Conservation (phyloP, 345 rosid genomes). For the Bruguiera parviflora region DNA sequence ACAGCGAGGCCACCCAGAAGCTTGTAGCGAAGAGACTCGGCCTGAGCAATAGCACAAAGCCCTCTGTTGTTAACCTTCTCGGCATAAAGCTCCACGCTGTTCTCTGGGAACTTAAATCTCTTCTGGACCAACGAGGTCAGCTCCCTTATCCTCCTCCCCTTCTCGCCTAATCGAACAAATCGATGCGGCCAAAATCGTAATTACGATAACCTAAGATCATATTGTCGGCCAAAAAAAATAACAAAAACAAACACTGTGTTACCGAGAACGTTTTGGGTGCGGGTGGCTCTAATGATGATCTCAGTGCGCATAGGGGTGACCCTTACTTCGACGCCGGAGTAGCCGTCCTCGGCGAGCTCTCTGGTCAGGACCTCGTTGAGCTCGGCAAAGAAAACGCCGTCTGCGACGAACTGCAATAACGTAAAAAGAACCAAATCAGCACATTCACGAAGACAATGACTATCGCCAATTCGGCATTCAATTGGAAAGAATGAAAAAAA, state of each 20-base stretch:
- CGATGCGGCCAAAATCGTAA: not conserved
- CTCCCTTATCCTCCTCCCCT: slow-evolving; percentile 88
- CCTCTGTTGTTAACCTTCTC: slow-evolving; percentile 84
- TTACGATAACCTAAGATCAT: too few species aligned
- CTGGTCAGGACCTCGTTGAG: slow-evolving; percentile 72
- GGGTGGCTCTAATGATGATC: slow-evolving; percentile 85
- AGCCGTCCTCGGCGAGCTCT: slow-evolving; percentile 85
- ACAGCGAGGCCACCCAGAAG: slow-evolving; percentile 92
- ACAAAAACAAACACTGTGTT: not conserved
- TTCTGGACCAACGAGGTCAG: slow-evolving; percentile 83
- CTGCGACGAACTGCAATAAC: slow-evolving; percentile 58
- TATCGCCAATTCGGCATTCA: not conserved
- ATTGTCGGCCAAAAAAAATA: not conserved
- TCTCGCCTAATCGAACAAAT: slow-evolving; percentile 49
- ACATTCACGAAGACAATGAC: not conserved
- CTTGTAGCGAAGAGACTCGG: slow-evolving; percentile 90
- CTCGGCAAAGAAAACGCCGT: slow-evolving; percentile 79
- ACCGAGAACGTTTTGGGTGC: slow-evolving; percentile 90
- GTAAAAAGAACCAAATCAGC: not conserved
- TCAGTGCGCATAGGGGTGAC: slow-evolving; percentile 87
- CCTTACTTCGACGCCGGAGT: slow-evolving; percentile 86
- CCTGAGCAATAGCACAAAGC: slow-evolving; percentile 89
- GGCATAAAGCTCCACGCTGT: slow-evolving; percentile 83
- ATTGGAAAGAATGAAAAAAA: not conserved
- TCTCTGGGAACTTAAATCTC: slow-evolving; percentile 67